Base-by-base conservation (phyloP, 257 asterid species). In the Anisodus acutangulus region DNA sequence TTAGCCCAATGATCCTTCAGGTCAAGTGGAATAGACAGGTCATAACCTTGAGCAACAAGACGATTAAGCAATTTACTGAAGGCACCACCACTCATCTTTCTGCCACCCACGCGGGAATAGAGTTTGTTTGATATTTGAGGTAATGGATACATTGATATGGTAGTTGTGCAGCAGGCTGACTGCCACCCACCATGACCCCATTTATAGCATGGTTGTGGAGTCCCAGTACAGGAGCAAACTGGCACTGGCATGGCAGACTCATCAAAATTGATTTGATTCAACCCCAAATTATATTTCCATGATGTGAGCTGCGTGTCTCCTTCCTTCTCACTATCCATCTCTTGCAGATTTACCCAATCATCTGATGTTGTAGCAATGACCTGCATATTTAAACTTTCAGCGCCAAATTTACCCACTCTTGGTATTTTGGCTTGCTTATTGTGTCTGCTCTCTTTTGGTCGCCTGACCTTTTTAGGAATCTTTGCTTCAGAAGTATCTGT, bases 141-240 rank as follows among this genome's bases (percentile, higher is more conserved):
- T 84, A 94, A 69, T 0, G 98, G 98, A 78, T 94, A 94, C 97
- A 92, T 91, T 13, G 98, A 94, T 45, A 94, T 91, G 7, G 97
- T 88, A 13, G 97, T 94, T 15, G 97, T 94, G 63, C 98, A 94
- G 90, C 98, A 94, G 35, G 97, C 98, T 0, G 98, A 94, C 51
- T 94, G 98, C 98, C 98, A 94, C 60, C 98, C 98, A 5, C 97
- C 98, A 13, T 88, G 93, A 22, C 98, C 98, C 98, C 98, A 94
- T 86, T 95, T 93, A 69, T 94, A 94, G 91, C 98, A 94, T 11
- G 97, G 98, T 86, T 93, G 98, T 9, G 98, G 98, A 1, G 97
- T 89, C 8, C 98, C 97, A 13, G 98, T 94, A 91, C 98, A 94
- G 11, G 97, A 86, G 88, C 98, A 94, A 57, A 94, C 95, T 1